Evolutionary conservation across 306 rosid genomes (phyloP).

Genomic region (Sechiopsis laciniata): DNA sequence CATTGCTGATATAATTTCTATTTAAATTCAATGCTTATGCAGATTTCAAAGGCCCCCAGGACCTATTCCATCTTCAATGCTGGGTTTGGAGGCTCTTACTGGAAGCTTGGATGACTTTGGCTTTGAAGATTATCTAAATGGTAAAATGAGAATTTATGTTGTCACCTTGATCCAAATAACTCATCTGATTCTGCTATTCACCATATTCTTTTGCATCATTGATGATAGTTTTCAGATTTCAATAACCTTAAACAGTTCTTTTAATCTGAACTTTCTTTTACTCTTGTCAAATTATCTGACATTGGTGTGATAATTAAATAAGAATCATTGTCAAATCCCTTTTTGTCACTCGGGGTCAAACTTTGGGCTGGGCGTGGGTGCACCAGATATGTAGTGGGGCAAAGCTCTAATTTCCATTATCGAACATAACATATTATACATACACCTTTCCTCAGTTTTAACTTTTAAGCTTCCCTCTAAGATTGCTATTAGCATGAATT

Average conservation of each 20-base stretch:
- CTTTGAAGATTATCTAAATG: slow-evolving; percentile 73
- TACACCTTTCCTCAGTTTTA: no score
- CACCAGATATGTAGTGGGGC: no score
- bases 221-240: not conserved
- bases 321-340: no score
- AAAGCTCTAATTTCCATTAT: no score
- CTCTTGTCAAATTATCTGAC: not conserved
- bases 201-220: not conserved
- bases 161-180: not conserved
- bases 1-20: not conserved
- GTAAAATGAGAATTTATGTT: slow-evolving; percentile 29
- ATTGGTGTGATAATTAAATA: not conserved
- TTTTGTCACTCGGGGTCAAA: no score
- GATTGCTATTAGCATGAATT: no score
- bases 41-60: slow-evolving; percentile 85
- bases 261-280: not conserved
- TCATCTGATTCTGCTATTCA: not conserved
- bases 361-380: no score
- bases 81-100: slow-evolving; percentile 69
- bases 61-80: slow-evolving; percentile 52
- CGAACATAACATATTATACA: no score
- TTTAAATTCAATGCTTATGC: slow-evolving; percentile 20
- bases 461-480: no score
- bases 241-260: not conserved
- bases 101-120: slow-evolving; percentile 67